phyloP scores from a whole-genome alignment of 116 monocot genomes.

The Papilionanthe hybrid region DNA sequence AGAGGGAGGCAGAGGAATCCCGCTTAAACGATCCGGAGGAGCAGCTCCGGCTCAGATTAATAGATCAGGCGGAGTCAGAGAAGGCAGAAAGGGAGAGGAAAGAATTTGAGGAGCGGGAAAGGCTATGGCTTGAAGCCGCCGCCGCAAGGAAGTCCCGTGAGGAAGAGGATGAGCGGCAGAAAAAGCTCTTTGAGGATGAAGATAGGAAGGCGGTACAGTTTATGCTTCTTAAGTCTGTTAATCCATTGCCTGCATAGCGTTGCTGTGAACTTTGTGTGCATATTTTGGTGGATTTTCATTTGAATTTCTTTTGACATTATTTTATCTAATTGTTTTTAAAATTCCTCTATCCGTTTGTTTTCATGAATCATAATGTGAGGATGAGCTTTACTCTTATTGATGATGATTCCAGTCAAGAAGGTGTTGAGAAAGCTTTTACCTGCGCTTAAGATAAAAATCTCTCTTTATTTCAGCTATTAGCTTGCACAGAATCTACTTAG shows the following conservation, averaged over 20 bases:
- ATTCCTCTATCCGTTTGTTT: not conserved
- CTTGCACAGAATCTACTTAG: not conserved
- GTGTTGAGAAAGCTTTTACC: not conserved
- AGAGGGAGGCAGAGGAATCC: constrained; percentile 56
- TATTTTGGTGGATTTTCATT: not conserved
- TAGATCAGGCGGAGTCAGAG: constrained; percentile 65
- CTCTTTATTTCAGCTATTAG: not conserved
- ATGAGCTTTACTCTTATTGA: not conserved
- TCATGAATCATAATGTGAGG: not conserved
- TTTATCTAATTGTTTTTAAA: not conserved
- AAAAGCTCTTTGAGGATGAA: constrained; percentile 31
- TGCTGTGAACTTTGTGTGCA: not conserved
- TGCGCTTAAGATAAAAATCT: not conserved
- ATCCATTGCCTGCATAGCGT: not conserved
- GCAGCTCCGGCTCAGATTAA: constrained; percentile 30
- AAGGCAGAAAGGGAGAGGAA: constrained; percentile 49
- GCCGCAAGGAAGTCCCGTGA: constrained; percentile 25
- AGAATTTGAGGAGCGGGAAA: constrained; percentile 81
- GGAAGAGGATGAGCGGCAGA: constrained; percentile 27
- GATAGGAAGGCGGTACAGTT: constrained; percentile 11
- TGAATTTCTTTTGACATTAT: not conserved
- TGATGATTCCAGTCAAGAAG: not conserved
- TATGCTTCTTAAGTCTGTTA: not conserved
- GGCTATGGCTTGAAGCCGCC: constrained; percentile 60
- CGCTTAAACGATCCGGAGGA: constrained; percentile 62